phyloP scores from a whole-genome alignment of 192 early-diverging fungal genomes.

The Rhizophagus sp. region DNA sequence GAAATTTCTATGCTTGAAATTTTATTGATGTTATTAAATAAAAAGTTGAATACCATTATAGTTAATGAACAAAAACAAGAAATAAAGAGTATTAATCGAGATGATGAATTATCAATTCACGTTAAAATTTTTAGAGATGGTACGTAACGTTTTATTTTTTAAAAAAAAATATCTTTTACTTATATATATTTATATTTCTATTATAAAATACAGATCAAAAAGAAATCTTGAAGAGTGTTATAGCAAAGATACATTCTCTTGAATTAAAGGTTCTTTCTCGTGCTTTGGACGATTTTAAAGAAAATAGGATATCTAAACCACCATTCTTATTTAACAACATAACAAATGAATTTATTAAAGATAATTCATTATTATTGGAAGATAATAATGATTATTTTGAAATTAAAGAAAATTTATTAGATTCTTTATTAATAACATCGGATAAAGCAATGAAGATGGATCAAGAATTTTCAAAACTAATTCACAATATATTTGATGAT shows the following conservation, averaged over 20 bases:
- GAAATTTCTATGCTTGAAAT: background rate
- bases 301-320: background rate
- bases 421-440: background rate
- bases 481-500: background rate
- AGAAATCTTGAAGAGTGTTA: background rate
- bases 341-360: background rate
- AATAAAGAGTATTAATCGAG: background rate
- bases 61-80: background rate
- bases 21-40: background rate
- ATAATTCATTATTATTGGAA: background rate
- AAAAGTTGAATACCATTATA: background rate
- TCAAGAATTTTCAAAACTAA: background rate
- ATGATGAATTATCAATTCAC: background rate
- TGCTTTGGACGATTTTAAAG: background rate
- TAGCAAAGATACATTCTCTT: background rate
- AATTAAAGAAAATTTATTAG: background rate
- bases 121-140: conserved; percentile 4
- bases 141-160: background rate
- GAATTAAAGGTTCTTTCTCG: background rate
- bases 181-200: background rate
- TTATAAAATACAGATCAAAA: background rate
- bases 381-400: too few relatives aligned
- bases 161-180: background rate
- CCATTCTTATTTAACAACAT: background rate
- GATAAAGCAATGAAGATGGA: background rate